phyloP scores from a whole-genome alignment of 495 filamentous ascomycete genomes.

The Xylaria telfairii region DNA sequence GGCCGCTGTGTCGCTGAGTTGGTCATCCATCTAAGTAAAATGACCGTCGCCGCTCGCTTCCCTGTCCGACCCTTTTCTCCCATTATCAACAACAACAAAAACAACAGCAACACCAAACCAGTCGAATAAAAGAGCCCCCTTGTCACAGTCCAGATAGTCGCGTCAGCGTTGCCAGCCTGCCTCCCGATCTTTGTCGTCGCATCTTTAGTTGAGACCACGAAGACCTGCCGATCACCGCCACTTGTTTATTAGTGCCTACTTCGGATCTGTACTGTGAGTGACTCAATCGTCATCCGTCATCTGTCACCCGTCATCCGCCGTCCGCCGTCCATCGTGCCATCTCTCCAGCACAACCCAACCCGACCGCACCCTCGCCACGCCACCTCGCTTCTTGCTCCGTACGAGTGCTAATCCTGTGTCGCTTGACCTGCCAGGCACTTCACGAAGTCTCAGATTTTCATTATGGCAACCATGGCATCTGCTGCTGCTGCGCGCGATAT shows the following conservation, averaged over 20 bases:
- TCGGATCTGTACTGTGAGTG: conserved; percentile 43
- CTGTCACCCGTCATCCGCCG: conserved; percentile 14
- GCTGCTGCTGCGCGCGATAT: conserved; percentile 72
- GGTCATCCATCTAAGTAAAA: conserved; percentile 28
- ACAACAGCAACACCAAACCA: conserved; percentile 49
- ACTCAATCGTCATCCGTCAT: conserved; percentile 40
- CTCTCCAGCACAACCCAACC: conserved; percentile 4
- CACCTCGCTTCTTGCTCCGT: conserved; percentile 9
- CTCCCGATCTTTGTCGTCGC: conserved; percentile 43
- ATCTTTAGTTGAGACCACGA: conserved; percentile 40
- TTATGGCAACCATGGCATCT: conserved; percentile 68
- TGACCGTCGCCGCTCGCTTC: conserved; percentile 29
- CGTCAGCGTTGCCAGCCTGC: conserved; percentile 54
- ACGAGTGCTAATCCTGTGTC: conserved; percentile 31
- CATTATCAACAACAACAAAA: conserved; percentile 48
- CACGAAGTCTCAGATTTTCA: conserved; percentile 52
- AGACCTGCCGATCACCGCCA: conserved; percentile 46
- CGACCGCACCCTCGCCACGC: conserved; percentile 17
- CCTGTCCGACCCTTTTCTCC: conserved; percentile 39
- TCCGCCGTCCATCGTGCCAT: conserved; percentile 20
- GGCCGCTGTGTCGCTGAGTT: background rate
- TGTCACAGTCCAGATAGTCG: conserved; percentile 61
- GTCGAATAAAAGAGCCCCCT: conserved; percentile 52
- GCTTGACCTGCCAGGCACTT: conserved; percentile 48
- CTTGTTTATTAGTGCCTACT: conserved; percentile 39